Percentiles rank a stretch among this genome's conserved stretches.
phyloP scores from a whole-genome alignment of 805 yeast species.

The Hanseniaspora valbyensis region DNA sequence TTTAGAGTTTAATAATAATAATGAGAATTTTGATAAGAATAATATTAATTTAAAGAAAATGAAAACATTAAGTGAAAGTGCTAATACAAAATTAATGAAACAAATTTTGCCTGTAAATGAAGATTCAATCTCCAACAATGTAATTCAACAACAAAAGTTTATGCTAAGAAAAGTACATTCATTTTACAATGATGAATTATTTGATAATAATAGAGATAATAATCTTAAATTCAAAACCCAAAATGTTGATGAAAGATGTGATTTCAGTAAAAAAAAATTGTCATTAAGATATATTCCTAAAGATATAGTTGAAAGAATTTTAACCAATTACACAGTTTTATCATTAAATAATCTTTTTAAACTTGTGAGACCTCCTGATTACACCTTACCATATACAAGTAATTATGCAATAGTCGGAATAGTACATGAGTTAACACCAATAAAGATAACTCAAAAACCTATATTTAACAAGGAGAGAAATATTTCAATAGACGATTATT shows the following conservation, averaged over 20 bases:
- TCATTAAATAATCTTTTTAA: conserved; percentile 51
- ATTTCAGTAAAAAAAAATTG: conserved; percentile 35
- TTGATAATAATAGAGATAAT: conserved; percentile 16
- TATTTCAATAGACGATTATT: background rate
- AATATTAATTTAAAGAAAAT: conserved; percentile 7
- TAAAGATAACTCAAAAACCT: background rate
- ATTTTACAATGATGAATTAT: conserved; percentile 24
- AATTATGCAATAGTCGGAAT: conserved; percentile 7
- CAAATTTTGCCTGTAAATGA: no score
- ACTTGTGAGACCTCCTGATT: conserved; percentile 58
- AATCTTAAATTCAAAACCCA: conserved; percentile 23
- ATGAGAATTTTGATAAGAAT: conserved; percentile 18
- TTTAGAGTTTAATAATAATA: background rate
- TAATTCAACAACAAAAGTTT: conserved; percentile 23
- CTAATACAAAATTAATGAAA: conserved; percentile 22
- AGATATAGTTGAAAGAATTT: conserved; percentile 28
- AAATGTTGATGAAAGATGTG: conserved; percentile 36
- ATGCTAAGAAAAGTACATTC: conserved; percentile 32
- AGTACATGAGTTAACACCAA: conserved; percentile 11
- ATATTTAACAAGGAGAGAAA: background rate
- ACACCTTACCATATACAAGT: conserved; percentile 43
- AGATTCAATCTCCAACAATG: no score
- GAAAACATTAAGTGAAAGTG: conserved; percentile 14
- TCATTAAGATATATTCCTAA: conserved; percentile 38
- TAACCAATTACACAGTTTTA: conserved; percentile 44